Conservation (phyloP, 768 basidiomycete species). For the Rhizopogon vulgaris region DNA sequence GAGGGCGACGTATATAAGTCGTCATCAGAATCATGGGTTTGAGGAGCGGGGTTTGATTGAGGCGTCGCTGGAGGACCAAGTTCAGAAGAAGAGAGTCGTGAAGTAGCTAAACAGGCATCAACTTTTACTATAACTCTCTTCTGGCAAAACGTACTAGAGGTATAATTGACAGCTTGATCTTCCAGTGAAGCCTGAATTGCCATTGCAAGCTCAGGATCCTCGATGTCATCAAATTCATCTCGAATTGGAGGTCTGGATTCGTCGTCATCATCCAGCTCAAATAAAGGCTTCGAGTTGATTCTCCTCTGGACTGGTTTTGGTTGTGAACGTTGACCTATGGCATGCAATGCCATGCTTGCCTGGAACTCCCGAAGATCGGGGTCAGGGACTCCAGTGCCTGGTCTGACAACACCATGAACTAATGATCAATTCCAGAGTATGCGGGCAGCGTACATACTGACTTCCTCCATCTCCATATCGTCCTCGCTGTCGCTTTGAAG, state of each 20-base stretch:
- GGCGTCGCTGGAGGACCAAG: neutral
- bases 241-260: slow-evolving; percentile 13
- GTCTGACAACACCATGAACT: slow-evolving; percentile 19
- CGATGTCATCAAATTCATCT: slow-evolving; percentile 31
- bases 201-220: slow-evolving; percentile 51
- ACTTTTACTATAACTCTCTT: no score
- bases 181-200: slow-evolving; percentile 62
- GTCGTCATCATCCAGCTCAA: slow-evolving; percentile 46
- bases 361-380: slow-evolving; percentile 60
- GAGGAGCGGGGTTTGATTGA: neutral
- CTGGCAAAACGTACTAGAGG: neutral
- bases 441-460: slow-evolving; percentile 48
- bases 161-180: slow-evolving; percentile 4
- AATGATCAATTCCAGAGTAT: neutral
- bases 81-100: slow-evolving; percentile 8
- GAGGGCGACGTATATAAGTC: slow-evolving; percentile 47
- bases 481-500: slow-evolving; percentile 34
- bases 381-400: slow-evolving; percentile 36
- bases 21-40: slow-evolving; percentile 29
- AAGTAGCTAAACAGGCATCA: neutral
- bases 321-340: slow-evolving; percentile 44
- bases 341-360: slow-evolving; percentile 53
- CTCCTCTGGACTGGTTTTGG: slow-evolving; percentile 29
- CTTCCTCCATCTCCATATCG: slow-evolving; percentile 78
- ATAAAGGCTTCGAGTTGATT: slow-evolving; percentile 39